phyloP scores from a whole-genome alignment of 352 stramenopile genomes.

The Saprolegnia diclina region DNA sequence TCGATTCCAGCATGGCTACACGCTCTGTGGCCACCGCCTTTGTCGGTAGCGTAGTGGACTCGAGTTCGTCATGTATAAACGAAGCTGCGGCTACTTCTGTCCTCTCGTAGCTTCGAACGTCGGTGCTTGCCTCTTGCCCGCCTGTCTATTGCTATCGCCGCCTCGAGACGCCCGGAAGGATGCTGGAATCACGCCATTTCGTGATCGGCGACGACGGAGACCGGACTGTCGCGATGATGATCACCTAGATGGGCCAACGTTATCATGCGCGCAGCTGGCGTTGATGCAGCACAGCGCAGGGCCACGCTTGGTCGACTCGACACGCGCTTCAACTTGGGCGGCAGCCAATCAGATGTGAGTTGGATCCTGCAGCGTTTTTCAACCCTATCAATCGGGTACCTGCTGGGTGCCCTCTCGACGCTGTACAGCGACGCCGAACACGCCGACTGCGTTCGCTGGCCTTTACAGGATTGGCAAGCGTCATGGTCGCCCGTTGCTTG shows the following conservation, averaged over 20 bases:
- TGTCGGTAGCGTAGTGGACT: neutral
- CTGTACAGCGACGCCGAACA: too few relatives aligned
- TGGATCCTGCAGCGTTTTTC: neutral
- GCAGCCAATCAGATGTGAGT: neutral
- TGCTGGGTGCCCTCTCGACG: too few relatives aligned
- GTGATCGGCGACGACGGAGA: too few relatives aligned
- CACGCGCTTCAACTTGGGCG: neutral
- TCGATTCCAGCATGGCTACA: constrained; percentile 19
- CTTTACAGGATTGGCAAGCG: too few relatives aligned
- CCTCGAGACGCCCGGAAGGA: neutral
- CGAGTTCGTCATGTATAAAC: too few relatives aligned
- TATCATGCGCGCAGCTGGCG: neutral
- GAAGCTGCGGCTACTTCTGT: too few relatives aligned
- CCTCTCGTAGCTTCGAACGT: too few relatives aligned
- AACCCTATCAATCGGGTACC: too few relatives aligned
- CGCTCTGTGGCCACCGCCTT: neutral
- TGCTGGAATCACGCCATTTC: neutral
- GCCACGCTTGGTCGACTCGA: neutral
- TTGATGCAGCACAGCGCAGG: neutral
- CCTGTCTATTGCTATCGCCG: too few relatives aligned
- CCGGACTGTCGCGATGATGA: neutral
- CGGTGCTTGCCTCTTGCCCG: too few relatives aligned
- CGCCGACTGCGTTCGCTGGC: too few relatives aligned
- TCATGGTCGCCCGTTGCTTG: too few relatives aligned
- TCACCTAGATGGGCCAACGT: neutral